Percentiles rank a stretch among this genome's conserved stretches.
Evolutionary conservation across 164 flowering plant genomes (phyloP).

Genomic region (Aristolochia fimbriata): DNA sequence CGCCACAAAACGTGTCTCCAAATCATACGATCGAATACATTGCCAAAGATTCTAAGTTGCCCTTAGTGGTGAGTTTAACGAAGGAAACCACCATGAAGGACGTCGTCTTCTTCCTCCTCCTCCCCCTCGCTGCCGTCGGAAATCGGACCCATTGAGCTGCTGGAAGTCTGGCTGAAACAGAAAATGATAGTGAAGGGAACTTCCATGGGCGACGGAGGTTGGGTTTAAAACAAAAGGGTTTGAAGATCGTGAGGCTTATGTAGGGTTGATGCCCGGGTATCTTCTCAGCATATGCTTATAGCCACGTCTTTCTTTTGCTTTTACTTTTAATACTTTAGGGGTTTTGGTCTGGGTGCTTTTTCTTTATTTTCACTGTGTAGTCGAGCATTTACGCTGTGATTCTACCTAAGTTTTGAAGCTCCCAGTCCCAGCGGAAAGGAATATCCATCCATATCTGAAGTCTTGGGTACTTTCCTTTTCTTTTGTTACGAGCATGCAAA

Average conservation of each 20-base stretch:
- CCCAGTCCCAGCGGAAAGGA: too few relatives aligned
- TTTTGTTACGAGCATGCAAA: too few relatives aligned
- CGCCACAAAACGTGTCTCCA: neutral
- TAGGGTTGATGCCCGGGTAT: constrained; percentile 2
- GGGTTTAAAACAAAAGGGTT: neutral
- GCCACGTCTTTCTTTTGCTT: neutral
- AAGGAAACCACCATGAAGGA: too few relatives aligned
- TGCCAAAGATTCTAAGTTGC: constrained; percentile 10
- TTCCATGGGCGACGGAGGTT: neutral
- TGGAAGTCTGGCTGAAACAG: neutral
- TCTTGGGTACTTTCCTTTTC: too few relatives aligned
- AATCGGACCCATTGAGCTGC: neutral
- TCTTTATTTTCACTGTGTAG: too few relatives aligned
- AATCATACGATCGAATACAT: constrained; percentile 1
- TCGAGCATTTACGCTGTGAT: too few relatives aligned
- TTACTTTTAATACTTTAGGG: neutral
- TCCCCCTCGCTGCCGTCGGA: neutral
- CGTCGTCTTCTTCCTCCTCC: neutral
- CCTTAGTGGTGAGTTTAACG: constrained; percentile 3
- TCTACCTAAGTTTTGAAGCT: too few relatives aligned
- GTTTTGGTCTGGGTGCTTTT: neutral
- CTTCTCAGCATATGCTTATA: constrained; percentile 7
- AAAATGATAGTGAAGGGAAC: neutral
- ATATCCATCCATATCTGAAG: too few relatives aligned
- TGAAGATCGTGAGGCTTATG: neutral